These are phyloP conservation scores for Carex arenaria DNA, from an alignment of 202 grass and related monocot species.

Conservation along the genomic window DNA sequence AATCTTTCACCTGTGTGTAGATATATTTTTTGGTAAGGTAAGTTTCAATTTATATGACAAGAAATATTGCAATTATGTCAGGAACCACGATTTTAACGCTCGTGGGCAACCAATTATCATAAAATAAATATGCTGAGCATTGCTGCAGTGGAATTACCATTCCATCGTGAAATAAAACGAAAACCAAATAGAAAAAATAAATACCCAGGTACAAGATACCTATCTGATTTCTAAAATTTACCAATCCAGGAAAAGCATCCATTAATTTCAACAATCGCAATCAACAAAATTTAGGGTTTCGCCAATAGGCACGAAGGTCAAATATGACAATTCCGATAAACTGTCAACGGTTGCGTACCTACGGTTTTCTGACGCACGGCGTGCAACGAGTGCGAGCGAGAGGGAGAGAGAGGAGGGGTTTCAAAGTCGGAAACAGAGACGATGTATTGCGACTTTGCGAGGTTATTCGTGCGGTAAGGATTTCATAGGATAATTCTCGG, in stretches of 20 bases:
- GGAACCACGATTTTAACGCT: background rate
- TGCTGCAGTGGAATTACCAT: background rate
- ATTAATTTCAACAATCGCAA: background rate
- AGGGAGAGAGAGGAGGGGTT: background rate
- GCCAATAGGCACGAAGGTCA: background rate
- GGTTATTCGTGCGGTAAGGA: background rate
- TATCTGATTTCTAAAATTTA: background rate
- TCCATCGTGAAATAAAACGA: background rate
- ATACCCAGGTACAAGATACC: background rate
- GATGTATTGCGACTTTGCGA: background rate
- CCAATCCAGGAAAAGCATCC: background rate
- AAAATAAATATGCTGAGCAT: background rate
- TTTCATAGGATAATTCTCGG: background rate
- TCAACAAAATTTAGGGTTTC: constrained; percentile 7
- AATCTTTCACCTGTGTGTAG: background rate
- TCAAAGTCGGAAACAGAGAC: background rate
- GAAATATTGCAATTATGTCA: background rate
- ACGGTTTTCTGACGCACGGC: background rate
- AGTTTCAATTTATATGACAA: background rate
- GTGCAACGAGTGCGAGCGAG: background rate
- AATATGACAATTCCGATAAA: background rate
- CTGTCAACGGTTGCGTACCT: background rate
- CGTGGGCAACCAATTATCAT: background rate
- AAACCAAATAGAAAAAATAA: background rate
- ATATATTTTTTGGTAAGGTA: background rate